A percentile compares a stretch with the other conserved stretches of the same genome.
phyloP scores from a whole-genome alignment of 169 alveolate species.

The Plasmodium vinckei region DNA sequence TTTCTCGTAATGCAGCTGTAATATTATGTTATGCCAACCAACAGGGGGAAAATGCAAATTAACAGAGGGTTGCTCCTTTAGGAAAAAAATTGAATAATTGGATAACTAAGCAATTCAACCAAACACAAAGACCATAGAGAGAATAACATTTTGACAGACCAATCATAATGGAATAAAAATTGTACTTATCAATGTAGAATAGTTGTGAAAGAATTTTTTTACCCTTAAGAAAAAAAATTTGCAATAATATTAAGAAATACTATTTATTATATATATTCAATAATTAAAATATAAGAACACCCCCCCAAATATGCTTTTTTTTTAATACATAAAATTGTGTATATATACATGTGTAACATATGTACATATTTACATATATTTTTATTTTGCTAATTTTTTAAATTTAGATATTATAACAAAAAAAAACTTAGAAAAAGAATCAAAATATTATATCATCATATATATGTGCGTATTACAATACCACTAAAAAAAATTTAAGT shows the following conservation, averaged over 20 bases:
- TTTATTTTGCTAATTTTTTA: constrained; percentile 27
- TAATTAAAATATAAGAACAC: constrained; percentile 28
- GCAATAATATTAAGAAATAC: constrained; percentile 11
- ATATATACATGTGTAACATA: constrained; percentile 34
- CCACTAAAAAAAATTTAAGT: too few species aligned
- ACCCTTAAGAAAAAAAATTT: constrained; percentile 8
- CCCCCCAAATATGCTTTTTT: background rate
- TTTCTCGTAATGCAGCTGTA: constrained; percentile 88
- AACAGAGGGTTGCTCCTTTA: constrained; percentile 96
- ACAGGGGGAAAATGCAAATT: constrained; percentile 98
- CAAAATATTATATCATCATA: background rate
- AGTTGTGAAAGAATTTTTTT: constrained; percentile 2
- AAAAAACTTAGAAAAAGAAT: constrained; percentile 20
- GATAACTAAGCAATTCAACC: background rate
- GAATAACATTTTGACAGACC: too few species aligned
- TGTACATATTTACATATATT: constrained; percentile 4
- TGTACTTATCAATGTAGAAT: background rate
- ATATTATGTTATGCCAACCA: constrained; percentile 95
- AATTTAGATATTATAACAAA: constrained; percentile 19
- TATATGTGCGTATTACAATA: background rate
- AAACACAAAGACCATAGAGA: background rate
- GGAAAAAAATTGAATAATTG: constrained; percentile 90
- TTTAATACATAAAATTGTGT: background rate
- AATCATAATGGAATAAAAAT: too few species aligned
- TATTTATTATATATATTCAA: background rate